Evolutionary conservation across 2,329 filamentous ascomycete species (phyloP).

Genomic region (Colletotrichum sp.): DNA sequence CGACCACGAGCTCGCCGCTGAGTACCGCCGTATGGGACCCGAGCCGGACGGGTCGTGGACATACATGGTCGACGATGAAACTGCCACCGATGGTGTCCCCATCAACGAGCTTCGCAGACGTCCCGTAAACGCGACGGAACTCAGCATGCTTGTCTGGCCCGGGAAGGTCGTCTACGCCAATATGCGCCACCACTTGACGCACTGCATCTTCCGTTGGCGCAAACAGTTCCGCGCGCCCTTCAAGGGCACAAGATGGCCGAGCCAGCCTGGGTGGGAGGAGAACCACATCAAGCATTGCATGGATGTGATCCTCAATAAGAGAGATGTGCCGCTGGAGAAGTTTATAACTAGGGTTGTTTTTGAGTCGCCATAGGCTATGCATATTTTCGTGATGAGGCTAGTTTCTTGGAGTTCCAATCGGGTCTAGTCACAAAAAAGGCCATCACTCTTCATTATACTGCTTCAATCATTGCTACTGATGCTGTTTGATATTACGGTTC

Average conservation of each 20-base stretch:
- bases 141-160: neutral
- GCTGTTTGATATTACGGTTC: neutral
- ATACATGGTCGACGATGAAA: neutral
- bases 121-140: neutral
- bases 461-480: neutral
- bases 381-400: neutral
- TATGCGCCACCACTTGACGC: neutral
- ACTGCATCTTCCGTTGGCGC: neutral
- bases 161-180: neutral
- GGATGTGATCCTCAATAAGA: neutral
- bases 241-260: neutral
- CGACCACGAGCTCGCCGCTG: neutral
- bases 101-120: neutral
- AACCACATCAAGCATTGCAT: neutral
- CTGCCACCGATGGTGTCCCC: neutral
- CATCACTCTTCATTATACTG: too few species aligned
- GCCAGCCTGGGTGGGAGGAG: neutral
- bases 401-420: accelerated
- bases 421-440: neutral
- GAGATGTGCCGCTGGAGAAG: neutral
- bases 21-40: neutral
- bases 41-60: neutral
- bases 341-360: neutral
- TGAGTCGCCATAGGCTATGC: neutral
- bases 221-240: neutral